A percentile compares a stretch with the other conserved stretches of the same genome.
phyloP scores from a whole-genome alignment of 2,329 filamentous ascomycete genomes.

The Arthrobotrys sphaeroides region DNA sequence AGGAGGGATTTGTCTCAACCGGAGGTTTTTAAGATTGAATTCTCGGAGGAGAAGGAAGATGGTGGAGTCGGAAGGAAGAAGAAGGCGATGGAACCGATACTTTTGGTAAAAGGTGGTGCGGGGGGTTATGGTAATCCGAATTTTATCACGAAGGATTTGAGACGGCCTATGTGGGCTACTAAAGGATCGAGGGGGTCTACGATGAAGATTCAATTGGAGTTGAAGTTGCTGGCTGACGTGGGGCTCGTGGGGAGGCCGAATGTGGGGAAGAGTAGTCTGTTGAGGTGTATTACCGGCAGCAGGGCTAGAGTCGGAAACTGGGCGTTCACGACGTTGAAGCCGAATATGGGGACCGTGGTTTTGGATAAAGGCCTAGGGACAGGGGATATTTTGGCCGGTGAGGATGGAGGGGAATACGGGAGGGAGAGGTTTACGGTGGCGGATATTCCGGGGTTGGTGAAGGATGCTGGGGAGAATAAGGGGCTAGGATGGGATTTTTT shows the following conservation, averaged over 20 bases:
- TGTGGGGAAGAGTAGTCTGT: constrained; percentile 91
- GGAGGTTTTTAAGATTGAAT: constrained; percentile 62
- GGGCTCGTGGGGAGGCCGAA: constrained; percentile 95
- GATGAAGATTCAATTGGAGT: constrained; percentile 83
- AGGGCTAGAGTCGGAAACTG: constrained; percentile 89
- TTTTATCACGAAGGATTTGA: constrained; percentile 79
- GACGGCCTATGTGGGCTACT: constrained; percentile 85
- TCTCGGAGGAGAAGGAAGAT: constrained; percentile 59
- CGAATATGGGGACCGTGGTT: constrained; percentile 94
- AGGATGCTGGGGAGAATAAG: constrained; percentile 89
- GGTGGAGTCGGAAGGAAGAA: constrained; percentile 2
- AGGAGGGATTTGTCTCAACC: constrained; percentile 34
- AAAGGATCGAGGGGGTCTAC: constrained; percentile 82
- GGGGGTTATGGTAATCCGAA: constrained; percentile 94
- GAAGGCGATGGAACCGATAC: constrained; percentile 74
- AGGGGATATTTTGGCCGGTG: constrained; percentile 61
- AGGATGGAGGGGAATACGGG: constrained; percentile 63
- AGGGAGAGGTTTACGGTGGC: constrained; percentile 86
- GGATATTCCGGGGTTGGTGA: constrained; percentile 92
- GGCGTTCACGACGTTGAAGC: constrained; percentile 95
- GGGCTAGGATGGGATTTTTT: constrained; percentile 92
- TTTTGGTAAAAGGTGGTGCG: constrained; percentile 86
- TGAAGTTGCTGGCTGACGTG: constrained; percentile 94
- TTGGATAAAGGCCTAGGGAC: constrained; percentile 70
- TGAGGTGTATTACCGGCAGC: constrained; percentile 86